Percentiles rank a stretch among this genome's conserved stretches.
Evolutionary conservation across 2,329 filamentous ascomycete species (phyloP).

Genomic region (Colletotrichum tabaci): DNA sequence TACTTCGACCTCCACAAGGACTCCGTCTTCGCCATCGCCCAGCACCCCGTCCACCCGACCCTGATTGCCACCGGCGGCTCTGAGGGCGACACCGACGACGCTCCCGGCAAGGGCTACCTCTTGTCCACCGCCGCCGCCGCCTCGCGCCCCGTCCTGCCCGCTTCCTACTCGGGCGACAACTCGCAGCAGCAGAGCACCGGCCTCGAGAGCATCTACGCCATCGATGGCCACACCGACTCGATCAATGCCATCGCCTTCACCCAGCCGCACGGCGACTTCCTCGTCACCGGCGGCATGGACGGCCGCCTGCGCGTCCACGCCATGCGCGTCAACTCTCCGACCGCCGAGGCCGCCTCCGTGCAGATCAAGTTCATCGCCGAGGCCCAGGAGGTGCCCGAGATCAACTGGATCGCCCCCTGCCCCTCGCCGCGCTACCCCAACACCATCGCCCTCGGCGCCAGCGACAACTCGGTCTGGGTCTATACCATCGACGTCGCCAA

Average conservation of each 20-base stretch:
- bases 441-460: constrained; percentile 88
- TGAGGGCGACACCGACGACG: constrained; percentile 71
- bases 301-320: constrained; percentile 83
- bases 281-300: constrained; percentile 90
- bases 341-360: constrained; percentile 59
- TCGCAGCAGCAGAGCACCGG: constrained; percentile 67
- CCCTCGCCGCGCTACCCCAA: constrained; percentile 81
- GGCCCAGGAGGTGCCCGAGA: constrained; percentile 91
- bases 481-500: constrained; percentile 82
- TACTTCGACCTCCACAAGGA: constrained; percentile 94
- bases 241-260: constrained; percentile 92
- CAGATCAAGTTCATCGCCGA: constrained; percentile 77
- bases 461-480: constrained; percentile 95
- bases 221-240: constrained; percentile 94
- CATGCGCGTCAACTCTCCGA: constrained; percentile 58
- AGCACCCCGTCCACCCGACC: constrained; percentile 84
- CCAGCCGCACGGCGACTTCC: constrained; percentile 83
- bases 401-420: constrained; percentile 90
- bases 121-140: constrained; percentile 80
- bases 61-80: constrained; percentile 90
- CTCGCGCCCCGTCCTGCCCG: constrained; percentile 78
- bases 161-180: constrained; percentile 74
- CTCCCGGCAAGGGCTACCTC: constrained; percentile 86
- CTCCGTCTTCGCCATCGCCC: constrained; percentile 94
- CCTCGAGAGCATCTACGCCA: constrained; percentile 76